Base-by-base conservation (phyloP, 2,329 filamentous ascomycete species). In the Stagonosporopsis tanaceti region DNA sequence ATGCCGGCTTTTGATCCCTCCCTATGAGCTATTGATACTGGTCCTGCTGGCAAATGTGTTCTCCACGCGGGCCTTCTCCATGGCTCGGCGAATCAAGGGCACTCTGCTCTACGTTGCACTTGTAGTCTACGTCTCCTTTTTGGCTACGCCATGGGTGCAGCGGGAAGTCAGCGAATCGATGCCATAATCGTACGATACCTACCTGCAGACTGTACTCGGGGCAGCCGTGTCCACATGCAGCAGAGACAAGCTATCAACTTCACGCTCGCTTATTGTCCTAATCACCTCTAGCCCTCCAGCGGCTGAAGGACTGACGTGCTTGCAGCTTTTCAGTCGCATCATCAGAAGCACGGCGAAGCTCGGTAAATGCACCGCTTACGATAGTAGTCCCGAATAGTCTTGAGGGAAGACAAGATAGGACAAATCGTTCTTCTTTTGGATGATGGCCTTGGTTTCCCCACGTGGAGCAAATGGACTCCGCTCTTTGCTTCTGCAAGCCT, bases 401-500 rank as follows among this genome's bases (percentile, higher is more conserved):
- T 45, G 24, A 27, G 3, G n/a, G 17, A 53, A 20, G 22, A 39
- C 38, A n/a, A 8, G 27, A 53, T 53, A 32, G 20, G 48, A 41
- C 11, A 15, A 34, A 6, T 17, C 11, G 27, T 30, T 40, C 54
- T 41, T 38, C 50, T 53, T 53, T 24, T 32, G 46, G 45, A 50
- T 37, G 2, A 27, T 45, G 50, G 42, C 39, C 45, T 39, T 54
- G 41, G 20, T 35, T 15, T 20, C 42, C 22, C 42, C 50, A 59
- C 46, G 50, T 53, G 56, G 46, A 37, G 6, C 37, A 15, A 20
- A 28, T 17, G 3, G 35, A 38, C 44, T 55, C 52, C 20, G 40
- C 47, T 39, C 12, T 47, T 51, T 46, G 41, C 46, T 48, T 54
- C 40, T 59, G 50, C 56, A 53, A 50, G 50, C 50, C 40, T 50